Conservation (phyloP, 192 early-diverging fungal genomes). For the Gonapodya sp. region DNA sequence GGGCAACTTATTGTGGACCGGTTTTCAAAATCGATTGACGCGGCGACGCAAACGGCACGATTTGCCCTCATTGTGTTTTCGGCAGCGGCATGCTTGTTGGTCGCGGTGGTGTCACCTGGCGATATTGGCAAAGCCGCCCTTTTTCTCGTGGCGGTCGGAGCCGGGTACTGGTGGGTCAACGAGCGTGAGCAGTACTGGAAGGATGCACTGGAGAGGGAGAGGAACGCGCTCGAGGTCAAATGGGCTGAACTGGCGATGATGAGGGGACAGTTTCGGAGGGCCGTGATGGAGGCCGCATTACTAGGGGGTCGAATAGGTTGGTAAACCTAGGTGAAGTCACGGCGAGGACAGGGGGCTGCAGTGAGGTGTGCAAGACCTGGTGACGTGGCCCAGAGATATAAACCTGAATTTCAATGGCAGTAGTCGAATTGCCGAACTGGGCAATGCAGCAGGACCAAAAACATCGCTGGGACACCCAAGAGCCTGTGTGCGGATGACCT, state of each 20-base stretch:
- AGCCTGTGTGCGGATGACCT: no score
- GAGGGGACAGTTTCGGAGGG: conserved; percentile 1
- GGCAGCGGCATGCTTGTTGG: not conserved
- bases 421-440: no score
- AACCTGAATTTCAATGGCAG: no score
- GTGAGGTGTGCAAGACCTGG: no score
- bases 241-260: not conserved
- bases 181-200: not conserved
- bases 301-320: not conserved
- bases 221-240: not conserved
- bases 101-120: not conserved
- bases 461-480: no score
- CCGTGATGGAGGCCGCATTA: not conserved
- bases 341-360: no score
- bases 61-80: not conserved
- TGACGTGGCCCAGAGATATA: no score
- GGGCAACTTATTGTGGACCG: not conserved
- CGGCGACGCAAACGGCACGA: not conserved
- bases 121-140: not conserved
- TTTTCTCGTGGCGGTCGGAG: not conserved
- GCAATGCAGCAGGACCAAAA: no score
- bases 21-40: not conserved
- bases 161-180: not conserved
- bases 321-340: no score
- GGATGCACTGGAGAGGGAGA: not conserved